phyloP scores from a whole-genome alignment of 129 eudicot species.

The Flaveria brownii region DNA sequence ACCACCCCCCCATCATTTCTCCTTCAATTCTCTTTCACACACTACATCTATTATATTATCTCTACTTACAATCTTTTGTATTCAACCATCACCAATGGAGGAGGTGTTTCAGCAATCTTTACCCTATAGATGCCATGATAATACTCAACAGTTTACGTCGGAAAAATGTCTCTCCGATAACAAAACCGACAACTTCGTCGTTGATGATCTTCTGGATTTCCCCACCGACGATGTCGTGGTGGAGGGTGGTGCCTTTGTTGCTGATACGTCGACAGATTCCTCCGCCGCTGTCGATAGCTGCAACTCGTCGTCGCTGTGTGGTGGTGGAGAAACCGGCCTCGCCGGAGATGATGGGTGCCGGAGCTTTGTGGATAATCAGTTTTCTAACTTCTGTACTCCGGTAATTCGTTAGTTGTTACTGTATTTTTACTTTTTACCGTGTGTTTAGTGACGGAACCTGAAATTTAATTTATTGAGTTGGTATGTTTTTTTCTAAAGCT shows the following conservation, averaged over 20 bases:
- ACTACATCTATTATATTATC: not conserved
- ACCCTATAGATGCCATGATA: not conserved
- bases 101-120: not conserved
- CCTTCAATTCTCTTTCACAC: not conserved
- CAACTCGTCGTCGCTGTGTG: conserved; percentile 41
- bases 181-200: conserved; percentile 46
- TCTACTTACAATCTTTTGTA: not conserved
- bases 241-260: conserved; percentile 3
- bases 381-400: conserved; percentile 60
- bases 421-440: not conserved
- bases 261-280: conserved; percentile 36
- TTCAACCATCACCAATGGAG: conserved; percentile 6
- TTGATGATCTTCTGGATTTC: conserved; percentile 71
- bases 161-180: conserved; percentile 24
- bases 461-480: too few relatives aligned
- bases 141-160: conserved; percentile 34
- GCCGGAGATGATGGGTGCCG: conserved; percentile 43
- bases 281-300: conserved; percentile 46
- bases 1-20: not conserved
- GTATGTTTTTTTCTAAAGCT: too few relatives aligned
- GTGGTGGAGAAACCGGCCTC: not conserved
- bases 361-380: conserved; percentile 39
- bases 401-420: conserved; percentile 28
- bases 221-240: conserved; percentile 49
- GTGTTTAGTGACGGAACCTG: too few relatives aligned